These are phyloP conservation scores for Leucocoprinus leucothites DNA, from an alignment of 768 basidiomycete genomes.

Conservation along the genomic window DNA sequence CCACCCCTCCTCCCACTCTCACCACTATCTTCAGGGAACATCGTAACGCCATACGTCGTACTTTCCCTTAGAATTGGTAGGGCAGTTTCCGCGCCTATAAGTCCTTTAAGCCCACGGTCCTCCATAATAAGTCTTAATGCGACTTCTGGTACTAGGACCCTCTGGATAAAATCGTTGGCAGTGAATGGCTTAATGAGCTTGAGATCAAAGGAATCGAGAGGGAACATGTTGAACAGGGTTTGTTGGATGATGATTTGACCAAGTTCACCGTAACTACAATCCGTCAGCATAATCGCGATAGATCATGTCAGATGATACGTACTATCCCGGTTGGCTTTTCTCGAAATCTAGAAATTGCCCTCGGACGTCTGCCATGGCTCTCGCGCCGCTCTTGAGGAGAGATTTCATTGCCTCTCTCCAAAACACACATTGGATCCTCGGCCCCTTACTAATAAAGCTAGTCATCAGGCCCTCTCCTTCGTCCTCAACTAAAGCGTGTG, in stretches of 20 bases:
- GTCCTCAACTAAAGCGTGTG: not conserved
- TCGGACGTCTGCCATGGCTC: constrained; percentile 61
- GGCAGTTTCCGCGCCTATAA: constrained; percentile 40
- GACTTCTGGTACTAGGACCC: constrained; percentile 88
- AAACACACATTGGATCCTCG: constrained; percentile 47
- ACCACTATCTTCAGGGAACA: constrained; percentile 70
- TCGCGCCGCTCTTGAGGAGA: constrained; percentile 61
- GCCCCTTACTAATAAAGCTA: constrained; percentile 24
- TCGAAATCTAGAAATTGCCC: constrained; percentile 80
- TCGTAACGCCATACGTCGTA: constrained; percentile 77
- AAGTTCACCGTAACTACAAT: constrained; percentile 75
- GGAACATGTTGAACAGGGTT: constrained; percentile 73
- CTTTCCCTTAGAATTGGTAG: constrained; percentile 68
- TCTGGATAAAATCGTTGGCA: constrained; percentile 73
- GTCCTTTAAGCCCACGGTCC: constrained; percentile 52
- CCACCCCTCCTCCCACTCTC: constrained; percentile 23
- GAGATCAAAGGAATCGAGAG: constrained; percentile 53
- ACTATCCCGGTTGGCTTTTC: constrained; percentile 90
- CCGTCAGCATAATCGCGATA: not conserved
- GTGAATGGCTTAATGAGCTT: constrained; percentile 61
- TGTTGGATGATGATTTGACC: constrained; percentile 81
- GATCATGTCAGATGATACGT: constrained; percentile 28
- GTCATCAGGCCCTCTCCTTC: constrained; percentile 20
- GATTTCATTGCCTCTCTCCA: constrained; percentile 67
- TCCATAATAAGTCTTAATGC: constrained; percentile 79